Conservation (phyloP, 805 yeast species). For the Metschnikowia henanensis region DNA sequence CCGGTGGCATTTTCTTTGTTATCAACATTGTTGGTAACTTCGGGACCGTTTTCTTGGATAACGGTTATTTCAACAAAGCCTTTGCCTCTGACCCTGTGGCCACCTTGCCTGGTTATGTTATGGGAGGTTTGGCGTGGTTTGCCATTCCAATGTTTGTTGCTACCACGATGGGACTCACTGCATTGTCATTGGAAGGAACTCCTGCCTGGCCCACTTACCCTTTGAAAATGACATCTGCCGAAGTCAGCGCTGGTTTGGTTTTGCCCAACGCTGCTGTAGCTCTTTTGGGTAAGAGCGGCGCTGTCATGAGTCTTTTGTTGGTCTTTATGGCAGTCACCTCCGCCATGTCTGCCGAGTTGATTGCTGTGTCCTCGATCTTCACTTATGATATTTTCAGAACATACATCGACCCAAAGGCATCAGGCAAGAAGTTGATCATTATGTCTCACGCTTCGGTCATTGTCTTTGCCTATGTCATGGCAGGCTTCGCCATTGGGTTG, state of each 20-base stretch:
- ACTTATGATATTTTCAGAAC: conserved; percentile 85
- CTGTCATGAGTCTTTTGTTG: conserved; percentile 74
- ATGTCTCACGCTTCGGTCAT: conserved; percentile 70
- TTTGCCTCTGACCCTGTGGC: conserved; percentile 83
- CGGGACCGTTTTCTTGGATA: conserved; percentile 85
- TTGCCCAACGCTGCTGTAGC: conserved; percentile 81
- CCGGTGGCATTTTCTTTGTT: conserved; percentile 88
- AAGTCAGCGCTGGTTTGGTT: conserved; percentile 80
- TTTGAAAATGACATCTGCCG: conserved; percentile 57
- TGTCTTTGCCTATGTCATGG: conserved; percentile 59
- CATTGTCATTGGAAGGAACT: conserved; percentile 65
- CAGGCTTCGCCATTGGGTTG: conserved; percentile 81
- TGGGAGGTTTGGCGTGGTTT: conserved; percentile 91
- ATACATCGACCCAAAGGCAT: conserved; percentile 76
- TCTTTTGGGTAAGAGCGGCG: conserved; percentile 84
- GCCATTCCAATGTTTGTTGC: conserved; percentile 84
- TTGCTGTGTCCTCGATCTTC: conserved; percentile 81
- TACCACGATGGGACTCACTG: conserved; percentile 86
- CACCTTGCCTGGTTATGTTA: conserved; percentile 82
- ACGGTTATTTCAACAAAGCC: conserved; percentile 88
- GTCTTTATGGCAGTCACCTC: conserved; percentile 93
- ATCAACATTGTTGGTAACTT: conserved; percentile 86
- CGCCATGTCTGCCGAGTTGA: conserved; percentile 88
- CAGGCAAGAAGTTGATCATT: conserved; percentile 68
- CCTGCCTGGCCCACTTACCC: conserved; percentile 84